Evolutionary conservation across 371 early-diverging fungal species (phyloP).

Genomic region (Mortierella sp.): DNA sequence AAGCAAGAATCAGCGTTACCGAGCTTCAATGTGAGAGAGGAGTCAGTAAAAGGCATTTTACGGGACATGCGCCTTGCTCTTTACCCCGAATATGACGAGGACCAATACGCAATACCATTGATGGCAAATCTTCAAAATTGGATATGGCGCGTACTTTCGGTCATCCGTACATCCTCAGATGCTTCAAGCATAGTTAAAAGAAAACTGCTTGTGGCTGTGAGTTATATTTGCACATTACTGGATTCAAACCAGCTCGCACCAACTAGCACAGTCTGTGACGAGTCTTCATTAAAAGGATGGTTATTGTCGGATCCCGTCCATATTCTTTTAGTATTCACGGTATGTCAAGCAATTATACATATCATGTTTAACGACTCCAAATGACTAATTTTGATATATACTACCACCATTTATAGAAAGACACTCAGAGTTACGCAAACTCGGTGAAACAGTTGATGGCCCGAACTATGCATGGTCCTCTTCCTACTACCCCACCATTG

Average conservation of each 20-base stretch:
- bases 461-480: too few species aligned
- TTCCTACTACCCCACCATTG: too few species aligned
- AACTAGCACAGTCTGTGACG: slow-evolving; percentile 7
- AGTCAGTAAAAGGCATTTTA: background rate
- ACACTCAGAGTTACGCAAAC: too few species aligned
- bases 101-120: slow-evolving; percentile 8
- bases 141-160: background rate
- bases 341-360: background rate
- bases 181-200: background rate
- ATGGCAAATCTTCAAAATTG: slow-evolving; percentile 11
- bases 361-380: too few species aligned
- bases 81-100: slow-evolving; percentile 8
- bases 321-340: background rate
- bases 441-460: too few species aligned
- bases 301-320: background rate
- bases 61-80: slow-evolving; percentile 4
- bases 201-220: background rate
- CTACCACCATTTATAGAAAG: too few species aligned
- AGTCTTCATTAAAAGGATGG: background rate
- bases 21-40: background rate
- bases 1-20: slow-evolving; percentile 9
- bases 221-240: slow-evolving; percentile 5
- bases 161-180: background rate
- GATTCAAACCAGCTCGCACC: background rate
- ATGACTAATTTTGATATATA: too few species aligned